Evolutionary conservation across 192 early-diverging fungal species (phyloP), one percentile per base, ranked within the genome.

Genomic region (Bifiguratus adelaidae): DNA sequence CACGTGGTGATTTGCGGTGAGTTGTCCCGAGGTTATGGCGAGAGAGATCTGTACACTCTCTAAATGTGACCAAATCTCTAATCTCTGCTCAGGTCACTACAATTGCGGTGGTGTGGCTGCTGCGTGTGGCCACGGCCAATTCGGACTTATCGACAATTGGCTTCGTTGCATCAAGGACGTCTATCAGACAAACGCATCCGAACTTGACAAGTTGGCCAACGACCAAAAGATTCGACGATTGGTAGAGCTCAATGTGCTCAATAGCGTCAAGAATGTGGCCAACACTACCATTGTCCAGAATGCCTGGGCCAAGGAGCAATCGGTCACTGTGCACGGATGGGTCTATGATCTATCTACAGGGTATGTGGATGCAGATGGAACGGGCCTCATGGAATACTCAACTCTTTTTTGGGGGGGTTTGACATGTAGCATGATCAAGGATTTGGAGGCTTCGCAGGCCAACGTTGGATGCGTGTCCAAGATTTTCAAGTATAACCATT

Each of bases 71-170:
- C 11, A 11, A 34, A 11, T 43, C 11, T 43, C n/a, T 11, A 11
- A 34, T 34, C 22, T 40, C 28, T 20, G 23, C 13, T 30, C 16
- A 60, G 71, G 71, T 5, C 85, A 88, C 50, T 83, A 82, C 30
- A 57, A 74, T 28, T 88, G 85, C 45, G 85, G 85, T 45, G 85
- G 85, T 51, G 66, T 88, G 16, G 63, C 63, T 25, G 76, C 77
- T 1, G 77, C 81, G 11, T 57, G 78, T 58, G 58, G 62, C 13
- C 71, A 65, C 41, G 58, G 73, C 29, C 74, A 85, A 41, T 67
- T 76, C 37, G 88, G 86, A 13, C 60, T 91, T 13, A 80, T 97
- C 22, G 88, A 97, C 61, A 88, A 88, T 66, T 95, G 92, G 92
- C 71, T 95, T 28, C 61, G 78, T 11, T 74, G 76, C 52, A 87